These are phyloP conservation scores for Wickerhamomyces subpelliculosus DNA, from an alignment of 805 yeast species.

Conservation along the genomic window DNA sequence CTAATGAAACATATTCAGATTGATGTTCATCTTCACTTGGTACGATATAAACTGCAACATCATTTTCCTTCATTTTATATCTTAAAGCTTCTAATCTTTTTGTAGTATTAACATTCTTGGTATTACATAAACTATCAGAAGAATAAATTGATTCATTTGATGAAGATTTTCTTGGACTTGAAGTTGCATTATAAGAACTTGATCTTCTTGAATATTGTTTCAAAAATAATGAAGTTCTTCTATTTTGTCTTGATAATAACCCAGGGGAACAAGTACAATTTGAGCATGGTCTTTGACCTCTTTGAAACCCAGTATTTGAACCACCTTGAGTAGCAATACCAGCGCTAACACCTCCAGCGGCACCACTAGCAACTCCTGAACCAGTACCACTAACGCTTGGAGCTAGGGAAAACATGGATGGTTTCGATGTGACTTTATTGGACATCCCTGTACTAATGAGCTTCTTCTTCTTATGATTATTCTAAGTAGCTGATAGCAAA, in stretches of 20 bases:
- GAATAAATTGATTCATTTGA: slow-evolving; percentile 30
- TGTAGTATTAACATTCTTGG: slow-evolving; percentile 46
- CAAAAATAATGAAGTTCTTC: slow-evolving; percentile 50
- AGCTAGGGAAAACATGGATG: slow-evolving; percentile 35
- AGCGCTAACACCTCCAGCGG: slow-evolving; percentile 1
- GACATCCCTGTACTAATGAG: slow-evolving; percentile 13
- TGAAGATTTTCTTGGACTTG: slow-evolving; percentile 20
- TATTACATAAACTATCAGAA: slow-evolving; percentile 30
- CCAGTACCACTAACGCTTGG: too few relatives aligned
- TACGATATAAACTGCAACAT: slow-evolving; percentile 66
- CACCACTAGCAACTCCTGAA: slow-evolving; percentile 3
- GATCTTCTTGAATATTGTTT: slow-evolving; percentile 29
- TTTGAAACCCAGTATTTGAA: slow-evolving; percentile 12
- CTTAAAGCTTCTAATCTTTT: slow-evolving; percentile 57
- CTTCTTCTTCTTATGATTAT: background rate
- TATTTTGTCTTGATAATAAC: slow-evolving; percentile 56
- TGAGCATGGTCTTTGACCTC: slow-evolving; percentile 46
- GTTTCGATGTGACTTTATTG: slow-evolving; percentile 27
- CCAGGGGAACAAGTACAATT: slow-evolving; percentile 88
- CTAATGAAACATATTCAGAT: slow-evolving; percentile 77
- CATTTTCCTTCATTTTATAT: slow-evolving; percentile 51
- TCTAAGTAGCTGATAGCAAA: too few relatives aligned
- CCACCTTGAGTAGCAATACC: background rate
- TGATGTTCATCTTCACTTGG: slow-evolving; percentile 94
- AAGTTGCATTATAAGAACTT: slow-evolving; percentile 12